Conservation (phyloP, 441 rosid species). For the Manihot esculenta region DNA sequence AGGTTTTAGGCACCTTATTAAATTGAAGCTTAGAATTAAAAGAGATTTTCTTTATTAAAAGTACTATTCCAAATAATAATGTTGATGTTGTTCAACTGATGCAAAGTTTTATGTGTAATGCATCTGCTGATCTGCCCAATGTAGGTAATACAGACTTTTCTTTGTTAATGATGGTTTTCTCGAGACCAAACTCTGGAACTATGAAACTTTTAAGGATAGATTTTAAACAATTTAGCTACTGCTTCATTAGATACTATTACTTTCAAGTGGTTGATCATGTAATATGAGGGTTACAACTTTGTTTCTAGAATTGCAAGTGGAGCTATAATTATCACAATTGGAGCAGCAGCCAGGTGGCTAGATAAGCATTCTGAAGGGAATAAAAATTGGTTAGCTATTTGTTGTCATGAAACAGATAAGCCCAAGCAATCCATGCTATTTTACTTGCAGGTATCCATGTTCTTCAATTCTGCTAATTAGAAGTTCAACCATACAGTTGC, state of each 20-base stretch:
- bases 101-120: neutral
- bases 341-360: slow-evolving; percentile 78
- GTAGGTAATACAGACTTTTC: neutral
- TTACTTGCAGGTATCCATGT: slow-evolving; percentile 60
- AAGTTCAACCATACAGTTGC: neutral
- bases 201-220: neutral
- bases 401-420: slow-evolving; percentile 45
- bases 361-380: slow-evolving; percentile 62
- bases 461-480: slow-evolving; percentile 20
- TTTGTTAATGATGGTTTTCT: neutral
- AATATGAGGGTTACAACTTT: slow-evolving; percentile 19
- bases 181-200: neutral
- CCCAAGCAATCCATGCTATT: slow-evolving; percentile 59
- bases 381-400: slow-evolving; percentile 66
- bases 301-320: slow-evolving; percentile 74
- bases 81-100: neutral
- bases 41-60: neutral
- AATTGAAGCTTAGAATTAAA: neutral
- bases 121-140: neutral
- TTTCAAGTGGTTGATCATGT: slow-evolving; percentile 19
- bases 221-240: neutral
- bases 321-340: slow-evolving; percentile 56
- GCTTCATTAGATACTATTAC: neutral
- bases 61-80: neutral
- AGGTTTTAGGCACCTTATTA: neutral